phyloP scores from a whole-genome alignment of 768 basidiomycete genomes.

The Austroboletus festivus region DNA sequence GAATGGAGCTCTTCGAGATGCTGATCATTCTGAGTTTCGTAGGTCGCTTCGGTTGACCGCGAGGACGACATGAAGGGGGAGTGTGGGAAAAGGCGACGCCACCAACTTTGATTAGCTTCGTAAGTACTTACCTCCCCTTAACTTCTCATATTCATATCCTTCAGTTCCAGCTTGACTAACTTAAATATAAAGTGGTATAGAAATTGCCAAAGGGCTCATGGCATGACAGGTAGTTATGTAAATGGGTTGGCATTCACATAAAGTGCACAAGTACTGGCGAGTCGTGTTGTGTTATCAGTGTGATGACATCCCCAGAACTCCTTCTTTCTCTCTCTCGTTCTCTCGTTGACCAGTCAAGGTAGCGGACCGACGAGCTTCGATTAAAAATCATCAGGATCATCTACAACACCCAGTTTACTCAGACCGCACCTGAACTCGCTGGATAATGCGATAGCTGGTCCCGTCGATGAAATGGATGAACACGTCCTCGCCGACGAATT shows the following conservation, averaged over 20 bases:
- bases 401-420: neutral
- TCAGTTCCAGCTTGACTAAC: no score
- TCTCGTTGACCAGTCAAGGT: neutral
- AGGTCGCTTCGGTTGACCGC: constrained; percentile 59
- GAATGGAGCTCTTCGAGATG: constrained; percentile 80
- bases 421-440: neutral
- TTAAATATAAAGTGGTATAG: no score
- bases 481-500: neutral
- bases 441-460: neutral
- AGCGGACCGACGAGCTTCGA: neutral
- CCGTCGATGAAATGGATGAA: neutral
- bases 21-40: constrained; percentile 85
- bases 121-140: no score
- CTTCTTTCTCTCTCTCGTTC: neutral
- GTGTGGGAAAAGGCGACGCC: neutral
- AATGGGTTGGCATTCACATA: no score
- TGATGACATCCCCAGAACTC: neutral
- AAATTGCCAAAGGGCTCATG: no score
- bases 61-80: constrained; percentile 34
- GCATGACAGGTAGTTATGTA: no score
- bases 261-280: no score
- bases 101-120: no score
- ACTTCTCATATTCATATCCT: no score
- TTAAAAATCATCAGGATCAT: neutral
- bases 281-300: no score